These are phyloP conservation scores for Fusarium sp. DNA, from an alignment of 2,329 filamentous ascomycete species.

Conservation along the genomic window DNA sequence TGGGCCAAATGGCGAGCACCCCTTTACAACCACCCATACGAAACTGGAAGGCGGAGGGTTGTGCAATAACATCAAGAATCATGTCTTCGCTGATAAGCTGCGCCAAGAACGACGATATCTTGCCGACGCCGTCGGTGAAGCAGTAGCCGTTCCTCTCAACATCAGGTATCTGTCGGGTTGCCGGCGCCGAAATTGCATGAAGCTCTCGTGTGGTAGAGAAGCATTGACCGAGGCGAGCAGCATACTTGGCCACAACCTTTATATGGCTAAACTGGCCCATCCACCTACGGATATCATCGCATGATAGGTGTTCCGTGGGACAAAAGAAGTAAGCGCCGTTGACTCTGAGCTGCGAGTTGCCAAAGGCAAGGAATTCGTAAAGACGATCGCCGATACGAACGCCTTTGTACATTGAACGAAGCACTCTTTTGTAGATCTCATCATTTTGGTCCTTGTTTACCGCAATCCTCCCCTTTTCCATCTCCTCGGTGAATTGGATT, in stretches of 20 bases:
- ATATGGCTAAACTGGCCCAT: conserved; percentile 90
- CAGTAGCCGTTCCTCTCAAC: conserved; percentile 73
- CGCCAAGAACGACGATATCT: conserved; percentile 83
- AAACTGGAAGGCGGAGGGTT: conserved; percentile 90
- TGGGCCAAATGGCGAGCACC: conserved; percentile 79
- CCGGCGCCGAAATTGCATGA: conserved; percentile 67
- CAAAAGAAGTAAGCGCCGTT: conserved; percentile 94
- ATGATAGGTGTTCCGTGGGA: conserved; percentile 70
- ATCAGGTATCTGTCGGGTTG: conserved; percentile 71
- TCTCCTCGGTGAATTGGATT: conserved; percentile 89
- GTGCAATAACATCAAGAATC: conserved; percentile 62
- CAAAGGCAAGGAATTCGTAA: conserved; percentile 92
- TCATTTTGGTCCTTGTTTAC: conserved; percentile 66
- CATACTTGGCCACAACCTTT: conserved; percentile 85
- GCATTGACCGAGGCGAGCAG: conserved; percentile 89
- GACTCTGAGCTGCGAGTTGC: conserved; percentile 94
- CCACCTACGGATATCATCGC: conserved; percentile 80
- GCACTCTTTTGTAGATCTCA: conserved; percentile 78
- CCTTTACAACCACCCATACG: conserved; percentile 94
- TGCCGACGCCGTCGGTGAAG: conserved; percentile 94
- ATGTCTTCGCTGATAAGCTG: conserved; percentile 78
- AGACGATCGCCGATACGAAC: conserved; percentile 83
- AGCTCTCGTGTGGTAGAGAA: conserved; percentile 92
- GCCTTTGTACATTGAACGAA: conserved; percentile 76
- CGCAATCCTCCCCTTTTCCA: conserved; percentile 65